Evolutionary conservation across 352 stramenopile species (phyloP).

Genomic region (Aphanomyces invadans): DNA sequence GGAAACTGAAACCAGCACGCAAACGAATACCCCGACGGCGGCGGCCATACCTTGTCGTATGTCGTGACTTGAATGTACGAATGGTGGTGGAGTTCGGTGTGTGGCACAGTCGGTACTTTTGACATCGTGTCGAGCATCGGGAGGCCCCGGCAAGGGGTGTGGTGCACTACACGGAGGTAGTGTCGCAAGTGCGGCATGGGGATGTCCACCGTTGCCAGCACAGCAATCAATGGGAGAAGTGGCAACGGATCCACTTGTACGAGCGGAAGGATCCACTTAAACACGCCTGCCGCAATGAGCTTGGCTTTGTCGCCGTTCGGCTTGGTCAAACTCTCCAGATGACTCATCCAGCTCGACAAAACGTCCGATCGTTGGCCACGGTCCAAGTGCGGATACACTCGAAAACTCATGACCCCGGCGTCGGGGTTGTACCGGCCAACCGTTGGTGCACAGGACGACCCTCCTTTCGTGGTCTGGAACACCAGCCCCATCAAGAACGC

Average conservation of each 20-base stretch:
- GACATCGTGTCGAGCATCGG: slow-evolving; percentile 37
- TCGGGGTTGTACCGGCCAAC: slow-evolving; percentile 20
- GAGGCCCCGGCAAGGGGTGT: slow-evolving; percentile 46
- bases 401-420: neutral
- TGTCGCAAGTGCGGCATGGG: slow-evolving; percentile 43
- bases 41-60: slow-evolving; percentile 52
- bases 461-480: slow-evolving; percentile 33
- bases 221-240: slow-evolving; percentile 34
- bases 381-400: slow-evolving; percentile 36
- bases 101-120: slow-evolving; percentile 38
- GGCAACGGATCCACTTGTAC: slow-evolving; percentile 25
- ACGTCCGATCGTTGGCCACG: slow-evolving; percentile 37
- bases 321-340: slow-evolving; percentile 53
- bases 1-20: slow-evolving; percentile 66
- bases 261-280: slow-evolving; percentile 40
- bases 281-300: slow-evolving; percentile 44
- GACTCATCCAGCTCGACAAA: slow-evolving; percentile 35
- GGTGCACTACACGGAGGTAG: slow-evolving; percentile 42
- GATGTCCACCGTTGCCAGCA: slow-evolving; percentile 43
- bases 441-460: too few species aligned
- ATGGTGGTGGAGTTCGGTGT: slow-evolving; percentile 48
- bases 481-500: slow-evolving; percentile 37
- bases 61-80: slow-evolving; percentile 53
- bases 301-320: slow-evolving; percentile 42
- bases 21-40: slow-evolving; percentile 66